Conservation (phyloP, 2,329 filamentous ascomycete genomes). For the Epichloe brachyelytri region DNA sequence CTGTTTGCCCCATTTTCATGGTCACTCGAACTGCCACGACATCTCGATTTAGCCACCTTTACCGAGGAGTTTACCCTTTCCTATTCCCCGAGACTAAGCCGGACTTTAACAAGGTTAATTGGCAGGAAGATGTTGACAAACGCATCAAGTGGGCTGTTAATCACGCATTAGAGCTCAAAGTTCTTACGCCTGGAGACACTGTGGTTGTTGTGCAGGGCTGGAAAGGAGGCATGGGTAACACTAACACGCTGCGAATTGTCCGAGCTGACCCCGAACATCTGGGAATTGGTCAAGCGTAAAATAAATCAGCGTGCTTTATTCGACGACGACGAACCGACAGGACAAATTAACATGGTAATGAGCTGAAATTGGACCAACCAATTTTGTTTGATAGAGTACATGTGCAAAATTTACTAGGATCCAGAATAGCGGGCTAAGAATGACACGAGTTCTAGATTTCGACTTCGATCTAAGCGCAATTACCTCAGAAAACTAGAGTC, state of each 20-base stretch:
- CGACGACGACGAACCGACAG: not conserved
- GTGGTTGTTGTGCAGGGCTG: conserved; percentile 81
- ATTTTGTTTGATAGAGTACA: not conserved
- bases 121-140: conserved; percentile 97
- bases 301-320: not conserved
- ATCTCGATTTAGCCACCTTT: conserved; percentile 84
- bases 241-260: conserved; percentile 62
- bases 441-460: not conserved
- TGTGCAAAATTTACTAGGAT: not conserved
- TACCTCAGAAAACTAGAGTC: too few species aligned
- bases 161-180: conserved; percentile 71
- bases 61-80: conserved; percentile 97
- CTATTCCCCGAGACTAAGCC: conserved; percentile 86
- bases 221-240: conserved; percentile 86
- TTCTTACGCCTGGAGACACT: conserved; percentile 58
- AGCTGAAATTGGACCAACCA: not conserved
- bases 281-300: conserved; percentile 34
- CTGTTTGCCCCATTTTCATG: conserved; percentile 99
- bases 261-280: conserved; percentile 47
- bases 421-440: not conserved
- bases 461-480: too few species aligned
- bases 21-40: conserved; percentile 78
- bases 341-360: not conserved
- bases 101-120: conserved; percentile 83
- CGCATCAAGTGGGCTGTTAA: conserved; percentile 95